Evolutionary conservation across 1,139 yeast genomes (phyloP).

Genomic region (Yamadazyma dendronema): DNA sequence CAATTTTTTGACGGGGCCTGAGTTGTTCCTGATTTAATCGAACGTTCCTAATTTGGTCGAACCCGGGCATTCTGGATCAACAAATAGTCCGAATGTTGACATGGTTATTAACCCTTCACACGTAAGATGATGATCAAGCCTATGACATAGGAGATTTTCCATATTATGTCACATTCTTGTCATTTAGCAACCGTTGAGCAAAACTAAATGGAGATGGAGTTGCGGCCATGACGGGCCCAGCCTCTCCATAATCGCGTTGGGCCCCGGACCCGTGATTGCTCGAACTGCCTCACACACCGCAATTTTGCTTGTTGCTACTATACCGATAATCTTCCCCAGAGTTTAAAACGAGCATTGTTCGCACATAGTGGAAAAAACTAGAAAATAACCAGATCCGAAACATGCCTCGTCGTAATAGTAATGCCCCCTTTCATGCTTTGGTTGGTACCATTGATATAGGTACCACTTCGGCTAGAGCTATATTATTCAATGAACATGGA

Average conservation of each 20-base stretch:
- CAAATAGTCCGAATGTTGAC: no score
- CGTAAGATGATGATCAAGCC: no score
- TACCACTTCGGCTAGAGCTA: conserved; percentile 92
- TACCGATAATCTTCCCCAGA: conserved; percentile 8
- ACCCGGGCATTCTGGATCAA: no score
- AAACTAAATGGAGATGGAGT: no score
- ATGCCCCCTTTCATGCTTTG: conserved; percentile 46
- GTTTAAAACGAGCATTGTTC: neutral
- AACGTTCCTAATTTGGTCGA: neutral
- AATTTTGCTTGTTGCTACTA: conserved; percentile 1
- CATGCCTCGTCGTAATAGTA: conserved; percentile 44
- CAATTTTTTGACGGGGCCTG: no score
- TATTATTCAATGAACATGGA: conserved; percentile 72
- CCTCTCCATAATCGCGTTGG: no score
- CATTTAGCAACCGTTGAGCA: neutral
- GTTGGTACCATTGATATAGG: conserved; percentile 86
- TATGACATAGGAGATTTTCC: neutral
- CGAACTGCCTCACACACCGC: neutral
- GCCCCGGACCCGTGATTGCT: no score
- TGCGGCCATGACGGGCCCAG: no score
- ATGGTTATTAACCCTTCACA: no score
- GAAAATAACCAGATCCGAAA: neutral
- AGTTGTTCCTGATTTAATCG: neutral
- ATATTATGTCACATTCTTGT: neutral
- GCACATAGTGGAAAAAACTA: conserved; percentile 1